phyloP scores from a whole-genome alignment of 495 filamentous ascomycete species.

The Penicillium verhagenii region DNA sequence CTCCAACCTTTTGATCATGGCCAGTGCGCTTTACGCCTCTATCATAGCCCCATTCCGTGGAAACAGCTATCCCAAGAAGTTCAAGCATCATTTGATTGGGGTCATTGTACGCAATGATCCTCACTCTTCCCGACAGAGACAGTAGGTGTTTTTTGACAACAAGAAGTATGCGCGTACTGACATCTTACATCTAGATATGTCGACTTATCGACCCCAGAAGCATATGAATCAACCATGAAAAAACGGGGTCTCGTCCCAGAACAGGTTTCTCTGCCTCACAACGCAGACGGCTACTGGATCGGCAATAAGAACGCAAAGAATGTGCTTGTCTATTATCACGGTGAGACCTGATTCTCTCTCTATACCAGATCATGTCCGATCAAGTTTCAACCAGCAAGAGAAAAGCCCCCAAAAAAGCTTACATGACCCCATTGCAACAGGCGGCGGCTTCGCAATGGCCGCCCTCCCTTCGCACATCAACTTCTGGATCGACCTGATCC shows the following conservation, averaged over 20 bases:
- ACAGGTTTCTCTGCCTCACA: conserved; percentile 47
- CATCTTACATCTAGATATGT: conserved; percentile 24
- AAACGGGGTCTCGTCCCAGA: conserved; percentile 46
- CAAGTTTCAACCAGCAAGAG: background rate
- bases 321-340: conserved; percentile 60
- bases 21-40: conserved; percentile 24
- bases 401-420: background rate
- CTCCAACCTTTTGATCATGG: conserved; percentile 18
- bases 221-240: conserved; percentile 48
- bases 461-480: conserved; percentile 41
- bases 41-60: conserved; percentile 42
- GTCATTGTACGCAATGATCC: conserved; percentile 27
- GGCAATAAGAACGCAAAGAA: conserved; percentile 56
- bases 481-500: conserved; percentile 45
- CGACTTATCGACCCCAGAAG: conserved; percentile 36
- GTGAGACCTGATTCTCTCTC: too few relatives aligned
- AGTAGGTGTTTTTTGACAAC: conserved; percentile 36
- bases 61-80: conserved; percentile 30
- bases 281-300: conserved; percentile 57
- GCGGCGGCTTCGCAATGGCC: conserved; percentile 58
- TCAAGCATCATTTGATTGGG: conserved; percentile 32
- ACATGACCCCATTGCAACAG: conserved; percentile 20
- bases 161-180: too few relatives aligned
- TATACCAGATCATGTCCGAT: too few relatives aligned
- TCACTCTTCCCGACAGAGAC: conserved; percentile 28